Evolutionary conservation across 768 basidiomycete genomes (phyloP).

Genomic region (Tulasnella sp.): DNA sequence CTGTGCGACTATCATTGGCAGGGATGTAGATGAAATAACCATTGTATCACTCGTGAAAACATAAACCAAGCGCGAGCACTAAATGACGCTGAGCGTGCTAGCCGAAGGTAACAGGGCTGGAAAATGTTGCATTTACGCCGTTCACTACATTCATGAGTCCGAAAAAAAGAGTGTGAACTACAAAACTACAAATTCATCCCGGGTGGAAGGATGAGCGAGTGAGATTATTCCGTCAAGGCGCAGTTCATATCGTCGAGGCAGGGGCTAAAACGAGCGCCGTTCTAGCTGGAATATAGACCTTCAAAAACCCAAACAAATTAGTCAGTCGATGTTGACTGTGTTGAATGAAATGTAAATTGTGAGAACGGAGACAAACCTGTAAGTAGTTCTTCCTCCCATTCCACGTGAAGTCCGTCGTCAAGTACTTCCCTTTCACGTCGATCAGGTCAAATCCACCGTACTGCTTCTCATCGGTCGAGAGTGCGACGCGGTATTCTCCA

Average conservation of each 20-base stretch:
- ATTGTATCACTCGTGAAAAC: too few species aligned
- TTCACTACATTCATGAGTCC: too few species aligned
- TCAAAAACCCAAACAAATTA: conserved; percentile 11
- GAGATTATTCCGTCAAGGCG: not conserved
- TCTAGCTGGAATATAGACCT: conserved; percentile 65
- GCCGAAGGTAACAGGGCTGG: too few species aligned
- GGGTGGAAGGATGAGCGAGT: not conserved
- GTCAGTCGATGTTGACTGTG: not conserved
- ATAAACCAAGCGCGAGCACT: too few species aligned
- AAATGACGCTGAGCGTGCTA: too few species aligned
- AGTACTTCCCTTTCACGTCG: conserved; percentile 46
- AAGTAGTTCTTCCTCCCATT: conserved; percentile 83
- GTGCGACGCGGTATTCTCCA: conserved; percentile 72
- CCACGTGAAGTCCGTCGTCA: conserved; percentile 84
- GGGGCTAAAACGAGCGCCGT: conserved; percentile 50
- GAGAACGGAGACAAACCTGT: conserved; percentile 59
- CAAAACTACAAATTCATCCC: too few species aligned
- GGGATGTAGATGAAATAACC: too few species aligned
- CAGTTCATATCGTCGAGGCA: not conserved
- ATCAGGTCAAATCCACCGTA: conserved; percentile 90
- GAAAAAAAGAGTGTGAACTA: too few species aligned
- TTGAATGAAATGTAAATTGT: not conserved
- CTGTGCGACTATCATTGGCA: too few species aligned
- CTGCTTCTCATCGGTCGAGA: conserved; percentile 74
- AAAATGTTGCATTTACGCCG: too few species aligned